Percentiles rank a stretch among this genome's conserved stretches.
These are phyloP conservation scores for Phlebiopsis gigantea DNA, from an alignment of 768 basidiomycete species.

Conservation along the genomic window DNA sequence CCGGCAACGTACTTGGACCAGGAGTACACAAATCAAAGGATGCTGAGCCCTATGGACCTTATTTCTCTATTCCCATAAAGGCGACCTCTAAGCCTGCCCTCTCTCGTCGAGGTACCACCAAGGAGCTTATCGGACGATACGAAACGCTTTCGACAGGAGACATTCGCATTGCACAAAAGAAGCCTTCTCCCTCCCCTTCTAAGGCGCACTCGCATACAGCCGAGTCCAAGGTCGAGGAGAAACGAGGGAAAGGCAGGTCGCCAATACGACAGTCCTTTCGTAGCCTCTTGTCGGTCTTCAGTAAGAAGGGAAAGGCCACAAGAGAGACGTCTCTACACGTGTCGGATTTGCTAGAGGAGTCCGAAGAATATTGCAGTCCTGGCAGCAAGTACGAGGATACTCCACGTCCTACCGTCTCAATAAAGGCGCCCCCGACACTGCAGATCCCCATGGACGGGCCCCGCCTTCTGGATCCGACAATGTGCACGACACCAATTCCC, in stretches of 20 bases:
- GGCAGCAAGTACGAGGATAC: neutral
- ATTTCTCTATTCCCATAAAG: conserved; percentile 14
- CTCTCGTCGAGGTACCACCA: conserved; percentile 33
- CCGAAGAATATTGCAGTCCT: neutral
- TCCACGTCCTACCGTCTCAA: neutral
- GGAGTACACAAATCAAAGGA: neutral
- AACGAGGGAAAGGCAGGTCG: conserved; percentile 43
- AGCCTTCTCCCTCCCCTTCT: conserved; percentile 6
- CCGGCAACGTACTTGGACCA: neutral
- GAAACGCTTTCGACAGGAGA: conserved; percentile 34
- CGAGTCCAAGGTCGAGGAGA: conserved; percentile 9
- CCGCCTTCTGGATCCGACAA: neutral
- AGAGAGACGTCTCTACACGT: neutral
- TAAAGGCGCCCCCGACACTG: neutral
- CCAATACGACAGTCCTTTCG: conserved; percentile 61
- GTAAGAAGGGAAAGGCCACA: conserved; percentile 29
- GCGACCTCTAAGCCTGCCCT: conserved; percentile 3
- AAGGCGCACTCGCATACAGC: neutral
- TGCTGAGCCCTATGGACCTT: conserved; percentile 12
- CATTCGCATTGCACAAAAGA: neutral
- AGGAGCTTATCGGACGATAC: conserved; percentile 47
- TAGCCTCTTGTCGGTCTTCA: conserved; percentile 59
- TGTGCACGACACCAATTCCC: conserved; percentile 21
- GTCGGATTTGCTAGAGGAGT: neutral
- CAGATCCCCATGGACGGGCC: neutral